These are phyloP conservation scores for Nakazawaea pomicola DNA, from an alignment of 805 yeast species.

Conservation along the genomic window DNA sequence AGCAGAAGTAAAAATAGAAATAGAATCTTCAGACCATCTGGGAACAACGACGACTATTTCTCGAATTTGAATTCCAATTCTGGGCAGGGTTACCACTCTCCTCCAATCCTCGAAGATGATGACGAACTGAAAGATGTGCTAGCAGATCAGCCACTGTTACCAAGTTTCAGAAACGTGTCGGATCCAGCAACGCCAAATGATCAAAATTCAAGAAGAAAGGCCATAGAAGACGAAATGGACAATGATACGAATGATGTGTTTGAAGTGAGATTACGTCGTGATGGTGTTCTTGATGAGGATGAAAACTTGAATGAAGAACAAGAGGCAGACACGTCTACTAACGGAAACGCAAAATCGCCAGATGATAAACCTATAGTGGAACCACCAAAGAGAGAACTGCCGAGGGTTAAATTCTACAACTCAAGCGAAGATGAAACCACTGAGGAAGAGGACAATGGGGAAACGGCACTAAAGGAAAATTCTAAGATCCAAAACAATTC, in stretches of 20 bases:
- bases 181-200: neutral
- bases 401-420: conserved; percentile 12
- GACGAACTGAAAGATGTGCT: conserved; percentile 9
- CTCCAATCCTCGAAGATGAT: conserved; percentile 13
- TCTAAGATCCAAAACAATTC: too few species aligned
- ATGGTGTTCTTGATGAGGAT: neutral
- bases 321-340: neutral
- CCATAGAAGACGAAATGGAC: conserved; percentile 13
- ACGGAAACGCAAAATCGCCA: too few species aligned
- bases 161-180: conserved; percentile 1
- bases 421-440: conserved; percentile 26
- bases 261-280: too few species aligned
- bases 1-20: conserved; percentile 11
- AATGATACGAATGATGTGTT: conserved; percentile 8
- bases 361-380: too few species aligned
- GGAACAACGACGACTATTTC: conserved; percentile 4
- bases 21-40: neutral
- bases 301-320: neutral
- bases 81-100: conserved; percentile 9
- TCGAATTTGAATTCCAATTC: neutral
- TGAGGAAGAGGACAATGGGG: conserved; percentile 13
- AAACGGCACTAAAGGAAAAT: conserved; percentile 1
- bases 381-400: neutral
- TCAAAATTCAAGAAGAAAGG: conserved; percentile 2
- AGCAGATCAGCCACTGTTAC: conserved; percentile 10